A percentile compares a stretch with the other conserved stretches of the same genome.
Evolutionary conservation across 495 filamentous ascomycete species (phyloP).

Genomic region (Penicillium dipodomyicola): DNA sequence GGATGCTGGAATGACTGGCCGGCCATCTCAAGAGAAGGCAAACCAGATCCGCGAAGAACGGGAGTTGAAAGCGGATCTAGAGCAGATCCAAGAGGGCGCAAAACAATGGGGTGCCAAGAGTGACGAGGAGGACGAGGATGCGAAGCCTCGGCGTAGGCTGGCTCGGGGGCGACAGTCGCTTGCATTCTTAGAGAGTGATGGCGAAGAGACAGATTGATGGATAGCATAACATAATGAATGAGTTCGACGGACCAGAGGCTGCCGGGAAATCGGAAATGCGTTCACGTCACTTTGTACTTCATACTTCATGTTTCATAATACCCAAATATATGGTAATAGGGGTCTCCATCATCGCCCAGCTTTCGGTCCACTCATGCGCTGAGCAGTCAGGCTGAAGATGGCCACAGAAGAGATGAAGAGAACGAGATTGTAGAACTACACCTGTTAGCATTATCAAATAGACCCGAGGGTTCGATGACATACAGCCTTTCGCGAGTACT

Average conservation of each 20-base stretch:
- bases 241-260: not conserved
- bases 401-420: slow-evolving; percentile 94
- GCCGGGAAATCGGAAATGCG: not conserved
- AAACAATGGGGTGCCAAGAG: slow-evolving; percentile 65
- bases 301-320: slow-evolving; percentile 1
- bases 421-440: slow-evolving; percentile 93
- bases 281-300: slow-evolving; percentile 6
- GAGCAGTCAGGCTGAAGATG: slow-evolving; percentile 86
- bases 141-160: slow-evolving; percentile 37
- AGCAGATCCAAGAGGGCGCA: slow-evolving; percentile 74
- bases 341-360: slow-evolving; percentile 31
- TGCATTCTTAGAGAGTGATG: slow-evolving; percentile 54
- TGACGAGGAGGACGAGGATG: slow-evolving; percentile 46
- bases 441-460: not conserved
- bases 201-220: slow-evolving; percentile 53
- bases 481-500: slow-evolving; percentile 90
- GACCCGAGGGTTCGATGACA: not conserved
- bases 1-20: slow-evolving; percentile 81
- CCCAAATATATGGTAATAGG: not conserved
- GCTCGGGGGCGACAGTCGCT: slow-evolving; percentile 49
- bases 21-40: slow-evolving; percentile 81
- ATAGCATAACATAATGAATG: not conserved
- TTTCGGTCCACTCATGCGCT: slow-evolving; percentile 59
- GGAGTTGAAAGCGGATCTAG: slow-evolving; percentile 78
- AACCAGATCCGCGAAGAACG: slow-evolving; percentile 78